A percentile compares a stretch with the other conserved stretches of the same genome.
phyloP scores from a whole-genome alignment of 2,329 filamentous ascomycete species.

The Drechslerella stenobrocha region DNA sequence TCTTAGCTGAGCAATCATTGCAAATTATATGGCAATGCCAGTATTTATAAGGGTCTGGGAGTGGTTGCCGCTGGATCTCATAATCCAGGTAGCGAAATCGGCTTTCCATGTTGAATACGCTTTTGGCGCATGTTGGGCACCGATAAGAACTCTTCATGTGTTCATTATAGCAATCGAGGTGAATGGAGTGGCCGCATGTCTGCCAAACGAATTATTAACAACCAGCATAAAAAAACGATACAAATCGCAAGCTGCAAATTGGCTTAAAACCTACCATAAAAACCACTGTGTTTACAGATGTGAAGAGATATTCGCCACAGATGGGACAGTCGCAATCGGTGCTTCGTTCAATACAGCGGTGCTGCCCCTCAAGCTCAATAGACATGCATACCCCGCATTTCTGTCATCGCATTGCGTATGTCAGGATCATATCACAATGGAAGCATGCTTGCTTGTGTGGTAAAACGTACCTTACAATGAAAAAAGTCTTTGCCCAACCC shows the following conservation, averaged over 20 bases:
- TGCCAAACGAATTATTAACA: constrained; percentile 15
- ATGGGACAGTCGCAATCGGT: constrained; percentile 97
- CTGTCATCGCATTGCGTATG: constrained; percentile 56
- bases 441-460: background rate
- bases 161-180: constrained; percentile 82
- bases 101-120: constrained; percentile 94
- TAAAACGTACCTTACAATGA: constrained; percentile 82
- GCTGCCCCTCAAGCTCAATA: constrained; percentile 78
- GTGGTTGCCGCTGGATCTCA: constrained; percentile 83
- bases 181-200: constrained; percentile 91
- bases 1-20: constrained; percentile 91
- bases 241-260: background rate
- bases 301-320: constrained; percentile 95
- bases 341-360: constrained; percentile 91
- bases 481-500: constrained; percentile 96
- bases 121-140: constrained; percentile 91
- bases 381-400: constrained; percentile 93
- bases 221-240: background rate
- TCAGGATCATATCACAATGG: constrained; percentile 11
- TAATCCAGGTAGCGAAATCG: constrained; percentile 90
- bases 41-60: constrained; percentile 80
- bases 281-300: constrained; percentile 81
- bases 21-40: constrained; percentile 83
- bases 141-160: constrained; percentile 91
- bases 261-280: constrained; percentile 66